A percentile compares a stretch with the other conserved stretches of the same genome.
Evolutionary conservation across 1,284 basidiomycete species (phyloP).

Genomic region (Rhodotorula sp.): DNA sequence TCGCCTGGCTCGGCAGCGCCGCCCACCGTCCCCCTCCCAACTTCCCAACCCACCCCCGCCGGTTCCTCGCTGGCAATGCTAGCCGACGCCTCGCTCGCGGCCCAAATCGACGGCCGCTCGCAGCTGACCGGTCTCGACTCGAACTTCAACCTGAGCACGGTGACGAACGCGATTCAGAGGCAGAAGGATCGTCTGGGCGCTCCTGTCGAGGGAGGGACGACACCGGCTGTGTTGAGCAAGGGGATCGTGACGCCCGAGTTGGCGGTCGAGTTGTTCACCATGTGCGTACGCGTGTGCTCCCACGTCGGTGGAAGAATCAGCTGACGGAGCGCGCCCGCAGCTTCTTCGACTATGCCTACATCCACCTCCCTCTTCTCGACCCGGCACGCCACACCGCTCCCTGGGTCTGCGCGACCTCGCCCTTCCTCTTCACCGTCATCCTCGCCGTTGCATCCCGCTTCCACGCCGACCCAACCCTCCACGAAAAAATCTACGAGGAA

Average conservation of each 20-base stretch:
- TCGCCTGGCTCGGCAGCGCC: not conserved
- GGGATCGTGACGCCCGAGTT: conserved; percentile 31
- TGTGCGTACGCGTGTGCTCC: conserved; percentile 3
- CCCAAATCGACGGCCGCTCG: conserved; percentile 30
- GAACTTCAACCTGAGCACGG: conserved; percentile 27
- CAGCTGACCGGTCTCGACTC: conserved; percentile 27
- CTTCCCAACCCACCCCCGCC: no score
- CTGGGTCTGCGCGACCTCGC: conserved; percentile 24
- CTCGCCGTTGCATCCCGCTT: conserved; percentile 36
- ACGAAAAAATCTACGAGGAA: conserved; percentile 34
- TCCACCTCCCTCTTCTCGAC: conserved; percentile 34
- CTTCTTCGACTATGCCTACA: conserved; percentile 34
- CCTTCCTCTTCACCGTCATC: conserved; percentile 36
- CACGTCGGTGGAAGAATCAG: no score
- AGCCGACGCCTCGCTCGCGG: conserved; percentile 33
- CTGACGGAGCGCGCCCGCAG: not conserved
- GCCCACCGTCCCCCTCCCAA: not conserved
- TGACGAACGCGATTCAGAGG: conserved; percentile 29
- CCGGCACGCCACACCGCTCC: conserved; percentile 26
- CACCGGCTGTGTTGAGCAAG: conserved; percentile 26
- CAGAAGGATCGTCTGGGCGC: conserved; percentile 1
- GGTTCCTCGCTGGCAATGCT: conserved; percentile 22
- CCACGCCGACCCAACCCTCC: conserved; percentile 26
- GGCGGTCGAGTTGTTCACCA: conserved; percentile 33
- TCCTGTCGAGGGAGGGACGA: not conserved